Base-by-base conservation (phyloP, 371 early-diverging fungal genomes). In the Mucor piriformis region DNA sequence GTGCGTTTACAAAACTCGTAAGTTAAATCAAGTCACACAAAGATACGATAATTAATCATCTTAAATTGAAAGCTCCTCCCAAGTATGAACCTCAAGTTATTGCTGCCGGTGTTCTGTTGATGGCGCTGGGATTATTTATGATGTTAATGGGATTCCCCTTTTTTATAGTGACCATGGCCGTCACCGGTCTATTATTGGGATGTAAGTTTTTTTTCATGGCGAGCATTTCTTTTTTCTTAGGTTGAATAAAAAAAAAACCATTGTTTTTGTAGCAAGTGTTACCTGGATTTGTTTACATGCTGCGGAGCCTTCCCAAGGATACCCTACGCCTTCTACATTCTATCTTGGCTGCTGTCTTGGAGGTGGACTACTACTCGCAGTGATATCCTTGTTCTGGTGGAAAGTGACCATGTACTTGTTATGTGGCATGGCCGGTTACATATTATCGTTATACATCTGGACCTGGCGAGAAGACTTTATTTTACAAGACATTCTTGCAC, bases 391-490 rank as follows among this genome's bases (percentile, higher is more conserved):
- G n/a, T 24, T 37, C 0, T 63, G 53, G 23, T 76, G 63, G 58
- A 50, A 43, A 27, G 10, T 66, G 0, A 49, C 62, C 2, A 25
- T 77, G 10, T 70, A 64, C 24, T 25, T 49, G 1, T 18, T 77
- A 0, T 66, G 66, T 0, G 24, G 40, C 1, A n/a, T 67, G 23
- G 63, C 63, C 8, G 74, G 73, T 10, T 64, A 63, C 18, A 18
- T 66, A 10, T 40, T 82, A 1, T 58, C 76, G 3, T 55, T 79
- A 0, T 82, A 59, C 49, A 46, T 77, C 18, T 70, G 69, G 40
- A 59, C 67, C 3, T 82, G 79, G 79, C 51, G 50, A 48, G 59
- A 60, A 3, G 70, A 76, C 15, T 64, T 71, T 29, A 44, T 77
- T 15, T 49, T 79, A 2, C 58, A 51, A 20, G 72, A 72, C 35